Evolutionary conservation across 75 land plant genomes (phyloP), one percentile per base, ranked within the genome.

Genomic region (Azolla pinnata): DNA sequence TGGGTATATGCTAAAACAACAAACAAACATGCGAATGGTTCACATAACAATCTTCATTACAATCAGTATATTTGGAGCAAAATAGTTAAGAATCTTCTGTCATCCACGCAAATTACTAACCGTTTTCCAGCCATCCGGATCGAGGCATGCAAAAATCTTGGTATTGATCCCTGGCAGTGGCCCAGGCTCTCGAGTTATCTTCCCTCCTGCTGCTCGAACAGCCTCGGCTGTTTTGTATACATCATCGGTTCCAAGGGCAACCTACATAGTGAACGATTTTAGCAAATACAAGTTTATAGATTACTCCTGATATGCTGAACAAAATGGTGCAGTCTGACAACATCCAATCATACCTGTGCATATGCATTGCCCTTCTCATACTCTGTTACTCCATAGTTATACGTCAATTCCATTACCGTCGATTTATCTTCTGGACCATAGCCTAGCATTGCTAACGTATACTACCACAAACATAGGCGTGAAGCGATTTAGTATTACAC

Each of bases 51-150:
- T n/a, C n/a, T n/a, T n/a, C n/a, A n/a, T n/a, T n/a, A n/a, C n/a
- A n/a, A n/a, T n/a, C n/a, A n/a, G n/a, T n/a, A n/a, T n/a, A n/a
- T n/a, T n/a, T n/a, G n/a, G n/a, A n/a, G n/a, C n/a, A n/a, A n/a
- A n/a, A n/a, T n/a, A n/a, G n/a, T n/a, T n/a, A n/a, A n/a, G n/a
- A n/a, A n/a, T n/a, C n/a, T n/a, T n/a, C n/a, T n/a, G n/a, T n/a
- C n/a, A n/a, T n/a, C n/a, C n/a, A n/a, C n/a, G n/a, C n/a, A n/a
- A n/a, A n/a, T n/a, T n/a, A n/a, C n/a, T 29, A 72, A 91, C 97
- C 49, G 81, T 60, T 80, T 91, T 88, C 97, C 95, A 91, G 5
- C 97, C 97, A 87, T 91, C 97, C 17, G 95, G 97, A 75, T 91
- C 97, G 60, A 88, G 62, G 57, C 85, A 84, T 23, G 83, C 81